Conservation (phyloP, 257 asterid species). For the Nicotiana knightiana region DNA sequence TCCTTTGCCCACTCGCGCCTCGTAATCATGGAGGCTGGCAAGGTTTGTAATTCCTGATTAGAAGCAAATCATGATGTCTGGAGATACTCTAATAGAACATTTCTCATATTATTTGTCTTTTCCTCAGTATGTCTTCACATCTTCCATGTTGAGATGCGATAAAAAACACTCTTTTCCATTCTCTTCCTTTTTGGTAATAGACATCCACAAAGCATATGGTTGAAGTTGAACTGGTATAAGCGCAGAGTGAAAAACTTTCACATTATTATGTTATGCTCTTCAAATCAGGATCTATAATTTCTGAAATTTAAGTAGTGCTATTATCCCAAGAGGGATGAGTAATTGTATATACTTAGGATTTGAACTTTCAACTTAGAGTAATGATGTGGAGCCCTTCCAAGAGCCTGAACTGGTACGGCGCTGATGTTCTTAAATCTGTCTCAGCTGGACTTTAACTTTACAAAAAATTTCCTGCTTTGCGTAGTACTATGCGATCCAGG, state of each 20-base stretch:
- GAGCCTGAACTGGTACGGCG: neutral
- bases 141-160: neutral
- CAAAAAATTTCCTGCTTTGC: neutral
- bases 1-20: neutral
- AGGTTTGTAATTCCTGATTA: too few species aligned
- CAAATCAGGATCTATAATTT: neutral
- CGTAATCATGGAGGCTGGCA: too few species aligned
- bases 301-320: neutral
- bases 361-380: neutral
- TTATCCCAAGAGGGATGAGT: neutral
- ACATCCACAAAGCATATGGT: too few species aligned
- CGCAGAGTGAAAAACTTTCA: neutral
- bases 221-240: too few species aligned
- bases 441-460: neutral
- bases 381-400: neutral
- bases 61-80: too few species aligned
- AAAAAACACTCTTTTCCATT: too few species aligned
- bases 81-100: neutral
- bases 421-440: neutral
- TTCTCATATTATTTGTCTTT: too few species aligned
- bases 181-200: too few species aligned
- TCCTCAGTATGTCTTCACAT: neutral
- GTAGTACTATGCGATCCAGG: neutral
- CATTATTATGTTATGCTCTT: neutral
- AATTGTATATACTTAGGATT: neutral